A percentile compares a stretch with the other conserved stretches of the same genome.
Evolutionary conservation across 805 yeast species (phyloP).

Genomic region (Yarrowia hollandica): DNA sequence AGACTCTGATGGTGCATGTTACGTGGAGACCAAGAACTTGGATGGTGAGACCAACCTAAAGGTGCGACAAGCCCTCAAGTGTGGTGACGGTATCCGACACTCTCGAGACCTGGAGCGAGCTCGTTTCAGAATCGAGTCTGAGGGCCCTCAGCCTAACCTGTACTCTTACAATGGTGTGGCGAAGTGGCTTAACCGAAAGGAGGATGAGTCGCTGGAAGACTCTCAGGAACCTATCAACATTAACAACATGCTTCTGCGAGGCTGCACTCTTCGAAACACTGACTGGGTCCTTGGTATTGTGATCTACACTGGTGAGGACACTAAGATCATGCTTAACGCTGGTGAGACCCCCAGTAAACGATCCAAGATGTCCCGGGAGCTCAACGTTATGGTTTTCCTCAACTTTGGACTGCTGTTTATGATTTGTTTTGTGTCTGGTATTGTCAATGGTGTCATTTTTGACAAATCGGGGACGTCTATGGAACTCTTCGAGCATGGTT

Average conservation of each 20-base stretch:
- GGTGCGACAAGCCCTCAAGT: slow-evolving; percentile 54
- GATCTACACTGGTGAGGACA: slow-evolving; percentile 70
- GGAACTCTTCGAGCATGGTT: slow-evolving; percentile 59
- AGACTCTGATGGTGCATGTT: slow-evolving; percentile 69
- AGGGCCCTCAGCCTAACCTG: slow-evolving; percentile 63
- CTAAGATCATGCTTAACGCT: slow-evolving; percentile 78
- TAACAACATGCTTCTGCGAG: slow-evolving; percentile 69
- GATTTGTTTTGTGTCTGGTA: slow-evolving; percentile 68
- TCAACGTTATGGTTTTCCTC: slow-evolving; percentile 64
- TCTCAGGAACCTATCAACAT: slow-evolving; percentile 61
- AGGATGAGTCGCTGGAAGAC: slow-evolving; percentile 73
- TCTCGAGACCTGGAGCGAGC: slow-evolving; percentile 59
- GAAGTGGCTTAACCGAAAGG: slow-evolving; percentile 47
- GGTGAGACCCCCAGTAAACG: slow-evolving; percentile 78
- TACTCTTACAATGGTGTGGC: slow-evolving; percentile 68
- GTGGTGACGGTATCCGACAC: slow-evolving; percentile 60
- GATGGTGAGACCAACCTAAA: slow-evolving; percentile 82
- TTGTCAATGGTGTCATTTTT: slow-evolving; percentile 68
- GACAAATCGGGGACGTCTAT: slow-evolving; percentile 49
- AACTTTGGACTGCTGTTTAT: slow-evolving; percentile 65
- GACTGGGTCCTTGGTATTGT: slow-evolving; percentile 75
- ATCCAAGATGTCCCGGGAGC: slow-evolving; percentile 64
- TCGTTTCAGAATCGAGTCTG: slow-evolving; percentile 64
- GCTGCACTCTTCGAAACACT: slow-evolving; percentile 72
- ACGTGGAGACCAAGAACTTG: slow-evolving; percentile 68